Conservation (phyloP, 1,284 basidiomycete species). For the Abortiporus biennis region DNA sequence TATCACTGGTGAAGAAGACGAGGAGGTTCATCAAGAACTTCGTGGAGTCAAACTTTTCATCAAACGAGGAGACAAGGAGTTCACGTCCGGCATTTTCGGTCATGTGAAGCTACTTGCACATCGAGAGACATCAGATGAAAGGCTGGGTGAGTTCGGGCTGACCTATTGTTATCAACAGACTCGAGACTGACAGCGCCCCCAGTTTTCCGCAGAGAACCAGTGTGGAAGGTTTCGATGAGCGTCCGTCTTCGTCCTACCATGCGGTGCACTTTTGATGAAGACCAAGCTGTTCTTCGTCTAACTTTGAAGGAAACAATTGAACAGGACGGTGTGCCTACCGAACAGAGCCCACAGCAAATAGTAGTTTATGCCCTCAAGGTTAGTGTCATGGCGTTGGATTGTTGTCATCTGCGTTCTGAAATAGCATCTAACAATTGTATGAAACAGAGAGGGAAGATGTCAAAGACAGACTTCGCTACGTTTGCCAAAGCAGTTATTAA, state of each 20-base stretch:
- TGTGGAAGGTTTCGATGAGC: constrained; percentile 66
- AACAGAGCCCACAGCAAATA: constrained; percentile 13
- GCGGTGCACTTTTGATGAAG: constrained; percentile 48
- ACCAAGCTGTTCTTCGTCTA: constrained; percentile 49
- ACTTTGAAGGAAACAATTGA: constrained; percentile 43
- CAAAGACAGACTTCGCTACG: constrained; percentile 3
- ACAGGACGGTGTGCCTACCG: constrained; percentile 10
- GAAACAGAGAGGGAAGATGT: constrained; percentile 4
- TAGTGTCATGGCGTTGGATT: constrained; percentile 3
- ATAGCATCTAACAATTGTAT: no score
- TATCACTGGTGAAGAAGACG: constrained; percentile 59
- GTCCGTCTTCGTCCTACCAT: constrained; percentile 44
- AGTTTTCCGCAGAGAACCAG: constrained; percentile 64
- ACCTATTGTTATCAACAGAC: constrained; percentile 1
- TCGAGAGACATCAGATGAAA: constrained; percentile 32
- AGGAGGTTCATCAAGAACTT: constrained; percentile 45
- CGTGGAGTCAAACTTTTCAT: constrained; percentile 54
- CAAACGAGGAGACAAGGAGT: constrained; percentile 53
- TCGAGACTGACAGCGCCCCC: constrained; percentile 1
- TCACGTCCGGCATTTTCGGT: constrained; percentile 54
- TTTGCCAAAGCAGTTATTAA: constrained; percentile 5
- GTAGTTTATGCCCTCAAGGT: constrained; percentile 38
- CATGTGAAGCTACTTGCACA: constrained; percentile 50
- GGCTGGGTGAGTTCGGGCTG: constrained; percentile 34
- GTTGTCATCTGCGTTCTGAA: not conserved